These are phyloP conservation scores for Pichia eremophila DNA, from an alignment of 805 yeast species.

Conservation along the genomic window DNA sequence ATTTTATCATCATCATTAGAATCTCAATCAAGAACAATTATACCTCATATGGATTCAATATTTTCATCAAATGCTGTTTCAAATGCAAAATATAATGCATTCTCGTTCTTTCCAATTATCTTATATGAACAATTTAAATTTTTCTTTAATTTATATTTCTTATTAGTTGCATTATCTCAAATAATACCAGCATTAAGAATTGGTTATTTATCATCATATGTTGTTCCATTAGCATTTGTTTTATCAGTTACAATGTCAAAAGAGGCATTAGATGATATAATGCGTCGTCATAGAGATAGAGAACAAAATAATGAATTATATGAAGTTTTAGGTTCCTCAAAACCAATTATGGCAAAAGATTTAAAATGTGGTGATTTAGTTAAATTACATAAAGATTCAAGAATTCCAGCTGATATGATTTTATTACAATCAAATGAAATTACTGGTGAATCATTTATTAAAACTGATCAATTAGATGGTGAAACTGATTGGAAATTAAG, in stretches of 20 bases:
- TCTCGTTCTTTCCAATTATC: slow-evolving; percentile 80
- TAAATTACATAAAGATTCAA: slow-evolving; percentile 63
- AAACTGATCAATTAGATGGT: slow-evolving; percentile 97
- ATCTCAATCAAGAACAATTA: slow-evolving; percentile 25
- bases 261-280: slow-evolving; percentile 91
- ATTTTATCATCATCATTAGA: not conserved
- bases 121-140: slow-evolving; percentile 95
- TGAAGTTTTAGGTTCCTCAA: slow-evolving; percentile 48
- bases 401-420: slow-evolving; percentile 92
- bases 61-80: slow-evolving; percentile 72
- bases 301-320: slow-evolving; percentile 82
- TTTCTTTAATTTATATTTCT: slow-evolving; percentile 86
- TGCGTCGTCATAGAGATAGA: slow-evolving; percentile 78
- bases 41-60: slow-evolving; percentile 28
- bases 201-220: slow-evolving; percentile 86
- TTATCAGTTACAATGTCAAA: slow-evolving; percentile 87
- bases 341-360: slow-evolving; percentile 45
- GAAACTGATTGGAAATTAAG: slow-evolving; percentile 98
- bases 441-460: slow-evolving; percentile 82
- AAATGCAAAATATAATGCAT: slow-evolving; percentile 86
- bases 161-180: slow-evolving; percentile 90
- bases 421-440: slow-evolving; percentile 73
- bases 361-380: slow-evolving; percentile 84
- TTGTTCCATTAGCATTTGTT: slow-evolving; percentile 92
- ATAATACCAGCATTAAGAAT: slow-evolving; percentile 81